Conservation (phyloP, 1,284 basidiomycete species). For the Cutaneotrichosporon mucoides region DNA sequence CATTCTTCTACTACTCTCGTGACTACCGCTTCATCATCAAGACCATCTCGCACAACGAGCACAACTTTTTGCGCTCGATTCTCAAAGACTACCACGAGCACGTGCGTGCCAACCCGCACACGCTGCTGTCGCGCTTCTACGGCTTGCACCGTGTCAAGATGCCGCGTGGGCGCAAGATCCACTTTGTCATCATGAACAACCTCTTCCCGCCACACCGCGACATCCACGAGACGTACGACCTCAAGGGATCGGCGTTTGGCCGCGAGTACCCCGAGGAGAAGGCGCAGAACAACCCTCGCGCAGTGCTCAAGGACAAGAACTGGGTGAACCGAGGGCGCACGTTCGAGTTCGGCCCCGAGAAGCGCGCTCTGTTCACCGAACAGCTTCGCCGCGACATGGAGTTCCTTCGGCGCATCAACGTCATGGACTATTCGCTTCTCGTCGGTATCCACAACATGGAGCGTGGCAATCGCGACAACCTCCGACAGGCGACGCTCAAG, state of each 20-base stretch:
- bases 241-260: constrained; percentile 91
- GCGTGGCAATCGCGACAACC: constrained; percentile 84
- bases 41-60: constrained; percentile 90
- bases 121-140: constrained; percentile 88
- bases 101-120: constrained; percentile 87
- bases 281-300: constrained; percentile 70
- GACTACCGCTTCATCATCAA: constrained; percentile 99
- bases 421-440: constrained; percentile 96
- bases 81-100: constrained; percentile 83
- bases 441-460: constrained; percentile 91
- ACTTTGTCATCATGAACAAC: constrained; percentile 99
- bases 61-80: constrained; percentile 85
- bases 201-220: constrained; percentile 96
- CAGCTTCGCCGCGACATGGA: constrained; percentile 83
- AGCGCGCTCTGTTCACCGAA: constrained; percentile 80
- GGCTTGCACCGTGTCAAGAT: constrained; percentile 96
- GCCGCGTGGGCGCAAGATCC: constrained; percentile 88
- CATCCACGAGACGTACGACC: constrained; percentile 94
- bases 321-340: constrained; percentile 79
- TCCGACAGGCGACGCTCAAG: constrained; percentile 81
- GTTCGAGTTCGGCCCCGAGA: constrained; percentile 90
- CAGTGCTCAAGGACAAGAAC: constrained; percentile 92
- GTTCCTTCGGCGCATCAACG: constrained; percentile 73
- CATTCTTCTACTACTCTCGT: constrained; percentile 98
- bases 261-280: constrained; percentile 84